phyloP scores from a whole-genome alignment of 257 asterid species.

The Solanum virginianum region DNA sequence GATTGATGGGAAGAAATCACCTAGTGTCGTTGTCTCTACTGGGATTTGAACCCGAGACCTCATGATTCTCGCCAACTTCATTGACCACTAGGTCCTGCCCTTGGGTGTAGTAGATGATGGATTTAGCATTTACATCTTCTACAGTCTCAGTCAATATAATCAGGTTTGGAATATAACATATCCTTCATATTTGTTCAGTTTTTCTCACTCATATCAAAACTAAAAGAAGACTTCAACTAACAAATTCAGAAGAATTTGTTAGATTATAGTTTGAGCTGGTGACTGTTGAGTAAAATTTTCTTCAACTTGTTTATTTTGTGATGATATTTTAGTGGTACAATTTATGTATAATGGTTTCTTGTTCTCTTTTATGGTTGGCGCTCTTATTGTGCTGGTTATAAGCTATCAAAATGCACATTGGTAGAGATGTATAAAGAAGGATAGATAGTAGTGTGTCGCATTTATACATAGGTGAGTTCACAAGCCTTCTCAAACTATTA shows the following conservation, averaged over 20 bases:
- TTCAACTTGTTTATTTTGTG: background rate
- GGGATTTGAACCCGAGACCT: too few species aligned
- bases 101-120: too few species aligned
- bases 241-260: background rate
- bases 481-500: background rate
- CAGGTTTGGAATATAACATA: conserved; percentile 30
- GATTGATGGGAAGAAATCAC: too few species aligned
- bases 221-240: background rate
- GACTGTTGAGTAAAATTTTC: background rate
- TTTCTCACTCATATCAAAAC: background rate
- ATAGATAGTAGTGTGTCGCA: background rate
- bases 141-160: conserved; percentile 27
- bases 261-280: background rate
- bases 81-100: too few species aligned
- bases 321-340: background rate
- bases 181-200: background rate
- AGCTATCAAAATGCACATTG: background rate
- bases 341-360: background rate
- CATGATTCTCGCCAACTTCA: too few species aligned
- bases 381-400: background rate
- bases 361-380: background rate
- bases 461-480: background rate
- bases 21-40: too few species aligned
- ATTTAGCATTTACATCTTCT: background rate
- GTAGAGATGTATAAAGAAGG: background rate